These are phyloP conservation scores for Blastobotrys proliferans DNA, from an alignment of 1,139 yeast species.

Conservation along the genomic window DNA sequence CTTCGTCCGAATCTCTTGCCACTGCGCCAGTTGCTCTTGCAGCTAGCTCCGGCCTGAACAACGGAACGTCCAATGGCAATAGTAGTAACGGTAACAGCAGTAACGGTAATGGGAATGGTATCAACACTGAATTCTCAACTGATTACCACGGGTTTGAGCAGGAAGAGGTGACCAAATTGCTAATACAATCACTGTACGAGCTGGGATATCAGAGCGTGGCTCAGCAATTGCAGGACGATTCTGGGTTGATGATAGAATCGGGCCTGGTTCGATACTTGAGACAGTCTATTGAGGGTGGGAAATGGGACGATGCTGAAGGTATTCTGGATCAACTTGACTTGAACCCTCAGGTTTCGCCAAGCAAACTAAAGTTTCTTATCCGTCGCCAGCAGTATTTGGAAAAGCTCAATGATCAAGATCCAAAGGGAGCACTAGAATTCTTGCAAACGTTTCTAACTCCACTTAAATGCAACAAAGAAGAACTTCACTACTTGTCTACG, in stretches of 20 bases:
- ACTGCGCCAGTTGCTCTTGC: no score
- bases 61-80: no score
- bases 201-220: slow-evolving; percentile 45
- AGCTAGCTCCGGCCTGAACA: no score
- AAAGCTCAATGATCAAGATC: slow-evolving; percentile 16
- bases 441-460: slow-evolving; percentile 34
- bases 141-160: slow-evolving; percentile 31
- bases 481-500: slow-evolving; percentile 21
- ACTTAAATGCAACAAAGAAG: slow-evolving; percentile 22
- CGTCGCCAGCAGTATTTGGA: slow-evolving; percentile 36
- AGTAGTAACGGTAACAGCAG: no score
- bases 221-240: slow-evolving; percentile 38
- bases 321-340: slow-evolving; percentile 21
- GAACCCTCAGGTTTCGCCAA: slow-evolving; percentile 11
- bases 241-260: slow-evolving; percentile 38
- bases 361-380: slow-evolving; percentile 29
- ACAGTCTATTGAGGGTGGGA: slow-evolving; percentile 39
- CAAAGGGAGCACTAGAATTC: slow-evolving; percentile 40
- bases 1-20: no score
- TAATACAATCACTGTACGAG: slow-evolving; percentile 48
- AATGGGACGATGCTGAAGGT: slow-evolving; percentile 41
- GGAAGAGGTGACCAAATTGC: slow-evolving; percentile 45
- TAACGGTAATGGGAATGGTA: not conserved
- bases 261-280: slow-evolving; percentile 41
- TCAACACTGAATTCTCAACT: not conserved